phyloP scores from a whole-genome alignment of 1,284 basidiomycete species.

The Trametes pubescens region DNA sequence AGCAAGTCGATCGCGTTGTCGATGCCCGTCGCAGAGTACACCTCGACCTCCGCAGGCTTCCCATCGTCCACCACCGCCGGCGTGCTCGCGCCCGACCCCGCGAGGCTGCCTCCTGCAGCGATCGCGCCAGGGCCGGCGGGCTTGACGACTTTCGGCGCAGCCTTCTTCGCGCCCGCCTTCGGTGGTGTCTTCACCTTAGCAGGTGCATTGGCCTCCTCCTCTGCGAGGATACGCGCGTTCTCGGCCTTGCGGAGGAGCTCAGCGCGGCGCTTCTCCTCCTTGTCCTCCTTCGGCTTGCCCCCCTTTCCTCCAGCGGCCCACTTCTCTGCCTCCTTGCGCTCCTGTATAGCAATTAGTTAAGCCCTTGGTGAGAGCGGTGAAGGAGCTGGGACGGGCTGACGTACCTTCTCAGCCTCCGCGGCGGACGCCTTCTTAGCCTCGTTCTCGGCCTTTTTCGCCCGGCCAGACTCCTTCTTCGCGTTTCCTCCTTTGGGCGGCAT shows the following conservation, averaged over 20 bases:
- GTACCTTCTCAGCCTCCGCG: slow-evolving; percentile 66
- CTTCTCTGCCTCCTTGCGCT: slow-evolving; percentile 77
- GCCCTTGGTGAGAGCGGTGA: not conserved
- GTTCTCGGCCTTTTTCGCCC: slow-evolving; percentile 94
- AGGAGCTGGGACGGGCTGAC: slow-evolving; percentile 25
- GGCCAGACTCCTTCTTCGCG: slow-evolving; percentile 88
- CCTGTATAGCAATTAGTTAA: slow-evolving; percentile 51
- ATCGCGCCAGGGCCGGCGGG: slow-evolving; percentile 82
- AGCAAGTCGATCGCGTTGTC: slow-evolving; percentile 94
- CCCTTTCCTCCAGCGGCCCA: slow-evolving; percentile 80
- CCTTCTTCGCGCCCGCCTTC: slow-evolving; percentile 72
- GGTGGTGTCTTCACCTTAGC: slow-evolving; percentile 71
- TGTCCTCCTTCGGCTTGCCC: slow-evolving; percentile 72
- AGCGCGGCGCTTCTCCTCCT: slow-evolving; percentile 79
- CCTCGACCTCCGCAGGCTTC: slow-evolving; percentile 60
- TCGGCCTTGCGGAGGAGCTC: slow-evolving; percentile 81
- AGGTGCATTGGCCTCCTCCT: slow-evolving; percentile 81
- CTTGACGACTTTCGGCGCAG: slow-evolving; percentile 48
- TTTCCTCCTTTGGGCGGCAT: slow-evolving; percentile 91
- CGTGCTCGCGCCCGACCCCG: slow-evolving; percentile 30
- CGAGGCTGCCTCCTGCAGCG: slow-evolving; percentile 68
- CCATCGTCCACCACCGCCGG: slow-evolving; percentile 34
- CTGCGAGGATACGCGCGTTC: slow-evolving; percentile 78
- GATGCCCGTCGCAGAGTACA: slow-evolving; percentile 85
- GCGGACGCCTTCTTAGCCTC: slow-evolving; percentile 79